These are phyloP conservation scores for Sanghuangporus sanghuang DNA, from an alignment of 1,284 basidiomycete genomes.

Conservation along the genomic window DNA sequence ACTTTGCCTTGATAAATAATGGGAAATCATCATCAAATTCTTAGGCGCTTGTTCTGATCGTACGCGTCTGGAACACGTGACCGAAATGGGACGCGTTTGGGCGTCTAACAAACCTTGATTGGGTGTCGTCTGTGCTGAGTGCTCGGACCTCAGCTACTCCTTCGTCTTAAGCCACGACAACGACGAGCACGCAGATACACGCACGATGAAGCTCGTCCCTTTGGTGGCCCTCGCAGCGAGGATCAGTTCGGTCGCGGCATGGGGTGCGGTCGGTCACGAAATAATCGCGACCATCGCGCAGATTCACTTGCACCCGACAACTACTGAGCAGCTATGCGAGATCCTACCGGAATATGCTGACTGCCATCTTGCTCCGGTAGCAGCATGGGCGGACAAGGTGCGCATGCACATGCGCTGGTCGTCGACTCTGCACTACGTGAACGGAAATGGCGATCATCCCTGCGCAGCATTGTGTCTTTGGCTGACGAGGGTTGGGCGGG, in stretches of 20 bases:
- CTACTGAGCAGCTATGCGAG: conserved; percentile 63
- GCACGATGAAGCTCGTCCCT: background rate
- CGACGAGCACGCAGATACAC: no score
- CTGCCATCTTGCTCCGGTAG: conserved; percentile 79
- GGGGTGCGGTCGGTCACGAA: conserved; percentile 62
- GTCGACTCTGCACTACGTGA: conserved; percentile 70
- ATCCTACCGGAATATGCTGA: conserved; percentile 54
- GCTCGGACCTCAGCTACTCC: no score
- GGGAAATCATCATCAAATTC: no score
- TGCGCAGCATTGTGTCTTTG: conserved; percentile 70
- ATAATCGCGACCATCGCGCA: conserved; percentile 92
- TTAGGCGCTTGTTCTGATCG: no score
- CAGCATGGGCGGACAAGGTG: conserved; percentile 82
- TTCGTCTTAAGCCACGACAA: no score
- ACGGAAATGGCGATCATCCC: conserved; percentile 72
- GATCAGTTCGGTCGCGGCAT: background rate
- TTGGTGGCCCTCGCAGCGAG: background rate
- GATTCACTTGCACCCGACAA: conserved; percentile 77
- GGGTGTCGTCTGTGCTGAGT: no score
- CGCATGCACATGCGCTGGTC: conserved; percentile 59
- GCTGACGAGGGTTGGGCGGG: conserved; percentile 81
- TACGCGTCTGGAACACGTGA: no score
- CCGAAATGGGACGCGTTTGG: no score
- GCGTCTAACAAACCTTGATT: no score
- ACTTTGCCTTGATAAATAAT: no score